phyloP scores from a whole-genome alignment of 2,329 filamentous ascomycete genomes.

The Ophiocordyceps camponoti-leonardi region DNA sequence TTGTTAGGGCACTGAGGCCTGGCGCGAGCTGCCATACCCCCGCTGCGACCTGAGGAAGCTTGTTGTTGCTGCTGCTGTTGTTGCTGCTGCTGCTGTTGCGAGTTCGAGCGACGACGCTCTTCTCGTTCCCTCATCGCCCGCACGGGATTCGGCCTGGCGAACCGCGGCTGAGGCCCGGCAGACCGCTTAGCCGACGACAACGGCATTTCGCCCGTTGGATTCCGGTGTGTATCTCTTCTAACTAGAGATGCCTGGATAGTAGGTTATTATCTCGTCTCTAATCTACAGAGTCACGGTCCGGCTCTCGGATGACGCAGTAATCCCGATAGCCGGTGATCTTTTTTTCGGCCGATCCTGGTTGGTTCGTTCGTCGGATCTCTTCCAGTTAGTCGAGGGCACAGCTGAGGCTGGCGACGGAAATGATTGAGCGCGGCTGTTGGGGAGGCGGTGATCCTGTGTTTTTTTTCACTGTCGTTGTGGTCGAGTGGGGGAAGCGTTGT shows the following conservation, averaged over 20 bases:
- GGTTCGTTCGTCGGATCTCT: not conserved
- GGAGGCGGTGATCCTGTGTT: no score
- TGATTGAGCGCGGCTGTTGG: no score
- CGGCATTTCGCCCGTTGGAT: no score
- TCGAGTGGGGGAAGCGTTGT: not conserved
- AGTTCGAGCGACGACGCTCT: not conserved
- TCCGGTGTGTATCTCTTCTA: no score
- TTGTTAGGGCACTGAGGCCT: slow-evolving; percentile 39
- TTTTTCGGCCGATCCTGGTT: not conserved
- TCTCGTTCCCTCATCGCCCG: not conserved
- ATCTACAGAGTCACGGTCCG: no score
- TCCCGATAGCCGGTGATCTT: no score
- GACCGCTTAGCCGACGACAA: not conserved
- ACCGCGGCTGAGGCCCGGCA: not conserved
- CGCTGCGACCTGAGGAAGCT: slow-evolving; percentile 10
- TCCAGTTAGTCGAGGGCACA: no score
- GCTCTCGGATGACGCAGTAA: not conserved
- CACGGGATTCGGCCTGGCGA: not conserved
- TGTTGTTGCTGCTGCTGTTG: not conserved
- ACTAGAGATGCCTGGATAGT: no score
- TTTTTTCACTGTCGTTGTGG: not conserved
- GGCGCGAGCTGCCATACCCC: slow-evolving; percentile 15
- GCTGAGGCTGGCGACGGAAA: not conserved
- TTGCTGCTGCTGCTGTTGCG: not conserved
- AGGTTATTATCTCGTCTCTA: no score